These are phyloP conservation scores for Penstemon eatonii DNA, from an alignment of 257 asterid species.

Conservation along the genomic window DNA sequence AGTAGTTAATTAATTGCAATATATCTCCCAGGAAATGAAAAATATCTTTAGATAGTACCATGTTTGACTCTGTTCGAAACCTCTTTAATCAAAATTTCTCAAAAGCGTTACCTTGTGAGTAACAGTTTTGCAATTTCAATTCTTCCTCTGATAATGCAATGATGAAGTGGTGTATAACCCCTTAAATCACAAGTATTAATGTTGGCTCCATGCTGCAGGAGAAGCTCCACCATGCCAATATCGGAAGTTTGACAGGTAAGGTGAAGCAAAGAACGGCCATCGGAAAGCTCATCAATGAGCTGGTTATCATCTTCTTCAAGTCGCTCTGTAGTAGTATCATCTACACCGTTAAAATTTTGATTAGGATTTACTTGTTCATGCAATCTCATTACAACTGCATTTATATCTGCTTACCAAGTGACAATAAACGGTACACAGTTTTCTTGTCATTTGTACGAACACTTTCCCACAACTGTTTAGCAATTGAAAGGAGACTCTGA, in stretches of 20 bases:
- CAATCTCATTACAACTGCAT: conserved; percentile 50
- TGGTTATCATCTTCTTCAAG: conserved; percentile 41
- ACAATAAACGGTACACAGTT: conserved; percentile 77
- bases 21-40: not conserved
- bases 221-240: conserved; percentile 86
- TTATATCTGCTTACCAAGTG: conserved; percentile 63
- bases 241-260: conserved; percentile 90
- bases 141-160: conserved; percentile 70
- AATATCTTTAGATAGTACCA: not conserved
- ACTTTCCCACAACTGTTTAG: conserved; percentile 80
- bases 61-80: no score
- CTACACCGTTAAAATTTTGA: conserved; percentile 37
- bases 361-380: conserved; percentile 37
- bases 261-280: conserved; percentile 85
- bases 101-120: conserved; percentile 57
- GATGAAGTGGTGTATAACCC: conserved; percentile 86
- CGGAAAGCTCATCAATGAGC: conserved; percentile 40
- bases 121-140: conserved; percentile 59
- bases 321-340: conserved; percentile 38
- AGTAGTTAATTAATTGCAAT: not conserved
- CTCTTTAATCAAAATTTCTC: no score
- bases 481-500: conserved; percentile 53
- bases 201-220: conserved; percentile 83
- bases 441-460: conserved; percentile 73
- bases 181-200: conserved; percentile 56